These are phyloP conservation scores for Syzygium grande DNA, from an alignment of 345 rosid genomes.

Conservation along the genomic window DNA sequence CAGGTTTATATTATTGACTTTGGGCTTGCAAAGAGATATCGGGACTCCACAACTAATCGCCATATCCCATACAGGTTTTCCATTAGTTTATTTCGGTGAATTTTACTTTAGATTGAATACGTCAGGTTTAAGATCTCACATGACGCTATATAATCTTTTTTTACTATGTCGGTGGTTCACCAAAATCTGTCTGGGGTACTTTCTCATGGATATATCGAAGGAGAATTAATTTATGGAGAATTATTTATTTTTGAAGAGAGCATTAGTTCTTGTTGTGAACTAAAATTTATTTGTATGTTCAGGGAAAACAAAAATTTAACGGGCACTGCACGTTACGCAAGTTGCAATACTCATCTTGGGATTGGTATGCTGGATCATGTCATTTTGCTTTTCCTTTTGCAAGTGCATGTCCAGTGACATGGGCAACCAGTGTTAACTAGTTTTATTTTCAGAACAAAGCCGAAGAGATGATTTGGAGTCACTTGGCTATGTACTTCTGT, in stretches of 20 bases:
- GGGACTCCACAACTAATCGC: slow-evolving; percentile 46
- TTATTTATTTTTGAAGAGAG: neutral
- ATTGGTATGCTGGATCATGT: slow-evolving; percentile 24
- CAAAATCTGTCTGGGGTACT: neutral
- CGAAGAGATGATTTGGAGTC: slow-evolving; percentile 54
- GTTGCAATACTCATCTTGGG: slow-evolving; percentile 57
- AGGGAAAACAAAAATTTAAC: slow-evolving; percentile 55
- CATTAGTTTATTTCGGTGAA: neutral
- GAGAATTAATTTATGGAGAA: neutral
- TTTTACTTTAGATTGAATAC: neutral
- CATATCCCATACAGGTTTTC: slow-evolving; percentile 66
- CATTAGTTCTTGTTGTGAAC: neutral
- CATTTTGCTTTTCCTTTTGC: neutral
- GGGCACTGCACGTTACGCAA: slow-evolving; percentile 56
- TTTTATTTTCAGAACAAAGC: slow-evolving; percentile 32
- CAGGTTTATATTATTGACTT: slow-evolving; percentile 71
- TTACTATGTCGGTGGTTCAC: neutral
- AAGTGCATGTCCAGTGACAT: neutral
- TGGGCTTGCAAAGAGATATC: slow-evolving; percentile 80
- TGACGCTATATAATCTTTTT: neutral
- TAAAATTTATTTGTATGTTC: neutral
- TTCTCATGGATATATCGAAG: neutral
- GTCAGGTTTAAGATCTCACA: neutral
- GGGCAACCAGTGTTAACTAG: neutral
- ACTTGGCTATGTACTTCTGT: slow-evolving; percentile 42